Evolutionary conservation across 257 asterid species (phyloP).

Genomic region (Solanum chilense): DNA sequence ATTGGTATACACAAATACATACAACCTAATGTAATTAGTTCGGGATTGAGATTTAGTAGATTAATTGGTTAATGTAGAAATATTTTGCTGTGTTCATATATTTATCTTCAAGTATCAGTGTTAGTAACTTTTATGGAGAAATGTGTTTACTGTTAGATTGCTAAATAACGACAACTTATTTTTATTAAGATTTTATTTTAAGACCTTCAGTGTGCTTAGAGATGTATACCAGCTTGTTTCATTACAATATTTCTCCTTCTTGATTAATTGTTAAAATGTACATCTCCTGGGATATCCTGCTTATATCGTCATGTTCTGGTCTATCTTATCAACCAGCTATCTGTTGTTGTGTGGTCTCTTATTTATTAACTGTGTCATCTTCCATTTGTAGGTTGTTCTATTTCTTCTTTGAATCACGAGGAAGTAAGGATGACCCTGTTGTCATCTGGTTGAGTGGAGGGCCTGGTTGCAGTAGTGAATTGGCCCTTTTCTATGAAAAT

Average conservation of each 20-base stretch:
- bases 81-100: not conserved
- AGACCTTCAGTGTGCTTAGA: not conserved
- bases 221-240: not conserved
- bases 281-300: not conserved
- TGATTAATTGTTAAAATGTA: not conserved
- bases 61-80: not conserved
- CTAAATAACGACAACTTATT: not conserved
- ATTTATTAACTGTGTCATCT: not conserved
- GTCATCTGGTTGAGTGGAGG: slow-evolving; percentile 99
- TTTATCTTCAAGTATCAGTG: not conserved
- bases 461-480: slow-evolving; percentile 97
- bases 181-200: not conserved
- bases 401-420: slow-evolving; percentile 86
- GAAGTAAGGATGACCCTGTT: slow-evolving; percentile 65
- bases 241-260: not conserved
- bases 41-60: not conserved
- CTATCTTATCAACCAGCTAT: not conserved
- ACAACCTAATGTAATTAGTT: not conserved
- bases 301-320: not conserved
- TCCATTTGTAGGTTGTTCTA: slow-evolving; percentile 68
- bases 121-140: not conserved
- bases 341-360: not conserved
- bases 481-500: slow-evolving; percentile 93
- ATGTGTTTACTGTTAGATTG: not conserved
- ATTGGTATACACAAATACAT: not conserved